Evolutionary conservation across 1,284 basidiomycete genomes (phyloP), one percentile per base, ranked within the genome.

Genomic region (Meira nashicola): DNA sequence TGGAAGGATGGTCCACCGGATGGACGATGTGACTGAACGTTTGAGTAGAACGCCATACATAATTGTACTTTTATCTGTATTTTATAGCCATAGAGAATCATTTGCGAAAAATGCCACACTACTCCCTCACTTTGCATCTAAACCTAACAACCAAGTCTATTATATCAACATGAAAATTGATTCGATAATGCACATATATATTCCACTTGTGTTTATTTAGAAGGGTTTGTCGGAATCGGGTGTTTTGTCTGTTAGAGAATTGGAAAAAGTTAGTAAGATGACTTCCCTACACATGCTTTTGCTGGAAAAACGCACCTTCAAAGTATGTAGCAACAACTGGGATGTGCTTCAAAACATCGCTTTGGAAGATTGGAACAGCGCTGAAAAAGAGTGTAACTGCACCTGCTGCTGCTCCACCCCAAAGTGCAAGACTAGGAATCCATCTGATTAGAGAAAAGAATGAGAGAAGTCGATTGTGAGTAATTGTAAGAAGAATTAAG

Each of bases 1-100:
- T 78, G 76, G 76, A 58, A 64, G 25, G 71, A 77, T 21, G 73
- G 74, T 0, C 66, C 70, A 4, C 47, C 63, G 8, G 73, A 76
- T 39, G 68, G 64, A 15, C 63, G 64, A 40, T 77, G 75, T 56
- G 64, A 74, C 23, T 71, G 60, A 68, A 14, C 19, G 21, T 25
- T 11, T n/a, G 23, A 46, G 17, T 10, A 10, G 10, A 40, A 40
- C 39, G n/a, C n/a, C 39, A 40, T 40, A 10, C 14, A 2, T 6
- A 8, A 48, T 14, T 53, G 23, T 53, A 53, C 39, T 39, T 41
- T 38, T 37, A 14, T 44, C 43, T 44, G 43, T 44, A 17, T 25
- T 44, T 17, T 25, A 44, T 17, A 17, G 43, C 28, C 28, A 33
- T 33, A 33, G 28, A 33, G 28, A 33, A 33, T 33, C 28, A 4